phyloP scores from a whole-genome alignment of 768 basidiomycete species.

The Rhizopogon vesiculosus region DNA sequence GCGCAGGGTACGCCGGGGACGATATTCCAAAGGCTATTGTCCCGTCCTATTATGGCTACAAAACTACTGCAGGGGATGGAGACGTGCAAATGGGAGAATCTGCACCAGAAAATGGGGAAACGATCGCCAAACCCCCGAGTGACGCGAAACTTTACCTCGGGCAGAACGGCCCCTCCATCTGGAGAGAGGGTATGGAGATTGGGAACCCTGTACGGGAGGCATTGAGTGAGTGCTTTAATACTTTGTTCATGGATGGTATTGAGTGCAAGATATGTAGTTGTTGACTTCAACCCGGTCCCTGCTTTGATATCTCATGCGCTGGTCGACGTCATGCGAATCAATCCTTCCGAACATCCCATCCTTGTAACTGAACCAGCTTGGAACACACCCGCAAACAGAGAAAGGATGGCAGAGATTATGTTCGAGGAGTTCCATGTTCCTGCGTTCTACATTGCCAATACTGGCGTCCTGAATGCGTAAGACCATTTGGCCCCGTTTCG shows the following conservation, averaged over 20 bases:
- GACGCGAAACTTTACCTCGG: conserved; percentile 71
- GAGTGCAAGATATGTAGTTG: conserved; percentile 37
- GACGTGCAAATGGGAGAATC: conserved; percentile 39
- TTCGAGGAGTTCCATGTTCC: conserved; percentile 95
- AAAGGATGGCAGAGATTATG: conserved; percentile 95
- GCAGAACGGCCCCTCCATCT: conserved; percentile 84
- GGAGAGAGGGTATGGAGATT: conserved; percentile 88
- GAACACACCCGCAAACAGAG: conserved; percentile 91
- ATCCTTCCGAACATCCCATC: conserved; percentile 82
- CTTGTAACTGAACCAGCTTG: conserved; percentile 94
- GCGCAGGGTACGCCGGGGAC: conserved; percentile 97
- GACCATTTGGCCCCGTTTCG: conserved; percentile 19
- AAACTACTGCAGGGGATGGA: conserved; percentile 29
- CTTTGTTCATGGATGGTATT: background rate
- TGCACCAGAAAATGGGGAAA: conserved; percentile 22
- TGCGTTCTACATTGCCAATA: conserved; percentile 95
- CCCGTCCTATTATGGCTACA: conserved; percentile 85
- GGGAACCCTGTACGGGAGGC: conserved; percentile 81
- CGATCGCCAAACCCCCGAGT: conserved; percentile 33
- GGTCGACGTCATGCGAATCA: conserved; percentile 69
- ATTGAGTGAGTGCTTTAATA: conserved; percentile 53
- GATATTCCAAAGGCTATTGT: conserved; percentile 92
- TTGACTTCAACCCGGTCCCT: conserved; percentile 72
- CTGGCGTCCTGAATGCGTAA: conserved; percentile 90
- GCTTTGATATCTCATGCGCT: conserved; percentile 73